Conservation (phyloP, 495 filamentous ascomycete genomes). For the Annulohypoxylon moriforme region DNA sequence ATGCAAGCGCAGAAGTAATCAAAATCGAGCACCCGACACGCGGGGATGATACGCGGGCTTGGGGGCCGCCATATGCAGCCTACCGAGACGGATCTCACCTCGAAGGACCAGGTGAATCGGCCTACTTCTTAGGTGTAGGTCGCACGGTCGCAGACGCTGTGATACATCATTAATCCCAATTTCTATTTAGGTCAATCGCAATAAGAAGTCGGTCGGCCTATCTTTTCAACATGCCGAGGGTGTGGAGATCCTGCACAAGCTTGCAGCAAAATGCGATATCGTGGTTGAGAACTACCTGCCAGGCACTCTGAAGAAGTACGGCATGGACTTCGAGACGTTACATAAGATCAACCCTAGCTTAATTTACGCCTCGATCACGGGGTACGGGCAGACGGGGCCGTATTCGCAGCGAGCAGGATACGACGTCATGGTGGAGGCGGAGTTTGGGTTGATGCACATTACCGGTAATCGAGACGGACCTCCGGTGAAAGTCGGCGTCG, state of each 20-base stretch:
- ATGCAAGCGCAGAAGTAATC: slow-evolving; percentile 87
- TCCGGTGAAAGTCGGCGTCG: slow-evolving; percentile 96
- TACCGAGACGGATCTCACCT: slow-evolving; percentile 68
- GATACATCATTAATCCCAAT: slow-evolving; percentile 21
- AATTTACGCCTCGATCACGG: slow-evolving; percentile 74
- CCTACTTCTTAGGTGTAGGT: slow-evolving; percentile 89
- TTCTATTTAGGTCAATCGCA: slow-evolving; percentile 80
- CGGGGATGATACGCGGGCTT: slow-evolving; percentile 94
- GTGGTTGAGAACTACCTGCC: slow-evolving; percentile 98
- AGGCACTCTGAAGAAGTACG: slow-evolving; percentile 88
- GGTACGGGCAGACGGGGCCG: slow-evolving; percentile 89
- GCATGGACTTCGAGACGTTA: slow-evolving; percentile 84
- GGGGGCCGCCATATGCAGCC: slow-evolving; percentile 93
- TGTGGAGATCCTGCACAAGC: slow-evolving; percentile 84
- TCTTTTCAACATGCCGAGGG: slow-evolving; percentile 88
- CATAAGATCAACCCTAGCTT: slow-evolving; percentile 80
- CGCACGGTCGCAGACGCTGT: background rate
- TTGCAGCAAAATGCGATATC: slow-evolving; percentile 87
- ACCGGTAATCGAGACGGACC: slow-evolving; percentile 88
- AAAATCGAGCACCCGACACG: slow-evolving; percentile 94
- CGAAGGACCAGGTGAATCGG: slow-evolving; percentile 87
- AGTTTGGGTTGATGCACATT: slow-evolving; percentile 98
- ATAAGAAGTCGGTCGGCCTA: slow-evolving; percentile 93
- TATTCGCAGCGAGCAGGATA: slow-evolving; percentile 91
- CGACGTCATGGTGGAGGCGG: slow-evolving; percentile 99